A percentile compares a stretch with the other conserved stretches of the same genome.
phyloP scores from a whole-genome alignment of 305 asterid species.

The Fraxinus sp. region DNA sequence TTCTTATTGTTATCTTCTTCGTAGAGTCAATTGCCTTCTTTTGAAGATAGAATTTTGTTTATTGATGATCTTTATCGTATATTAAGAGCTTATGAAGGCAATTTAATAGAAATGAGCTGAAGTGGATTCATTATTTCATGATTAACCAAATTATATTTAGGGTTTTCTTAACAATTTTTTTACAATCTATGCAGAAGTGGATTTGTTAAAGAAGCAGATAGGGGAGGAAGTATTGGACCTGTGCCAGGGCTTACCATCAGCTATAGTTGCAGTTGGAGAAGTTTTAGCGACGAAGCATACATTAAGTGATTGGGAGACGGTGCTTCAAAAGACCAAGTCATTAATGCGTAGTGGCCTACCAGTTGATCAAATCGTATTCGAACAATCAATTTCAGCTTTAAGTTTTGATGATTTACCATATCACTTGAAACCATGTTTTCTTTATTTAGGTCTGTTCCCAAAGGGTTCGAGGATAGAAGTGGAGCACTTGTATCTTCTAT shows the following conservation, averaged over 20 bases:
- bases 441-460: conserved; percentile 18
- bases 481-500: conserved; percentile 18
- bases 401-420: conserved; percentile 1
- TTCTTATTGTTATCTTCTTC: not conserved
- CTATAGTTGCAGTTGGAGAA: not conserved
- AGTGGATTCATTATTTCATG: not conserved
- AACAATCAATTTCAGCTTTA: not conserved
- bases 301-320: not conserved
- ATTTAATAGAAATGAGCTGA: not conserved
- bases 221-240: not conserved
- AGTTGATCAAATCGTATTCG: not conserved
- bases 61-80: not conserved
- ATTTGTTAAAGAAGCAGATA: not conserved
- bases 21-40: not conserved
- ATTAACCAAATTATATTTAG: not conserved
- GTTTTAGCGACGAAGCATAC: not conserved
- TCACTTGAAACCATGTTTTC: conserved; percentile 23
- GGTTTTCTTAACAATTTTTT: not conserved
- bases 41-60: not conserved
- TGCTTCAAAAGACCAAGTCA: not conserved
- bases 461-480: not conserved
- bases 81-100: not conserved
- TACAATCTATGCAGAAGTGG: not conserved
- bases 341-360: not conserved
- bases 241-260: not conserved